Conservation (phyloP, 768 basidiomycete species). For the Suillus clintonianus region DNA sequence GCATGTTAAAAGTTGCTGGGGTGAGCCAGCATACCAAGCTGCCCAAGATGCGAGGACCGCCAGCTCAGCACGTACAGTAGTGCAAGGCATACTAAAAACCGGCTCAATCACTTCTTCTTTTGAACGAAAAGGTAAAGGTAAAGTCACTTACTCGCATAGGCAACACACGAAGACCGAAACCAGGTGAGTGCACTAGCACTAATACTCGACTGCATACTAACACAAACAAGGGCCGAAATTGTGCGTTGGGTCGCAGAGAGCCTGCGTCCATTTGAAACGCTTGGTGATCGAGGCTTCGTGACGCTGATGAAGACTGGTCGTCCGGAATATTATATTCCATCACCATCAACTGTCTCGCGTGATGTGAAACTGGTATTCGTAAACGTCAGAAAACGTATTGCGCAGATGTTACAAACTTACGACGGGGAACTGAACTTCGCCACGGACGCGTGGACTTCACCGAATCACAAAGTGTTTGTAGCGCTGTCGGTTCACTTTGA, state of each 20-base stretch:
- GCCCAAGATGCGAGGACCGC: not conserved
- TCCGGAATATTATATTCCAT: too few species aligned
- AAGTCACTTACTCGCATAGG: slow-evolving; percentile 20
- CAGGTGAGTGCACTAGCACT: not conserved
- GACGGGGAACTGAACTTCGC: slow-evolving; percentile 28
- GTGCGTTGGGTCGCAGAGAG: slow-evolving; percentile 38
- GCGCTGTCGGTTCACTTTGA: slow-evolving; percentile 29
- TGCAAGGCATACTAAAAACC: too few species aligned
- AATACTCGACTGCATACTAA: too few species aligned
- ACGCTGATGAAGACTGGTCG: too few species aligned
- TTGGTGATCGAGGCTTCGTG: slow-evolving; percentile 11
- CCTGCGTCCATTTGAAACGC: slow-evolving; percentile 32
- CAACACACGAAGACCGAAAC: slow-evolving; percentile 20
- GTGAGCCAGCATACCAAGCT: slow-evolving; percentile 11
- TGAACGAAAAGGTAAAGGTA: slow-evolving; percentile 6
- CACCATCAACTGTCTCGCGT: too few species aligned
- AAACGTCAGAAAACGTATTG: slow-evolving; percentile 12
- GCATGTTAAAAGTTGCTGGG: slow-evolving; percentile 37
- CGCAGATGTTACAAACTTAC: slow-evolving; percentile 21
- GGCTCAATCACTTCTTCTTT: not conserved
- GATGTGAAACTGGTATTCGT: too few species aligned
- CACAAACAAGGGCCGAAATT: slow-evolving; percentile 23
- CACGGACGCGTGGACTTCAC: slow-evolving; percentile 36
- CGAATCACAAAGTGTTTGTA: slow-evolving; percentile 33
- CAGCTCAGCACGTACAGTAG: too few species aligned